Conservation (phyloP, 352 stramenopile genomes). For the Globisporangium irregulare region DNA sequence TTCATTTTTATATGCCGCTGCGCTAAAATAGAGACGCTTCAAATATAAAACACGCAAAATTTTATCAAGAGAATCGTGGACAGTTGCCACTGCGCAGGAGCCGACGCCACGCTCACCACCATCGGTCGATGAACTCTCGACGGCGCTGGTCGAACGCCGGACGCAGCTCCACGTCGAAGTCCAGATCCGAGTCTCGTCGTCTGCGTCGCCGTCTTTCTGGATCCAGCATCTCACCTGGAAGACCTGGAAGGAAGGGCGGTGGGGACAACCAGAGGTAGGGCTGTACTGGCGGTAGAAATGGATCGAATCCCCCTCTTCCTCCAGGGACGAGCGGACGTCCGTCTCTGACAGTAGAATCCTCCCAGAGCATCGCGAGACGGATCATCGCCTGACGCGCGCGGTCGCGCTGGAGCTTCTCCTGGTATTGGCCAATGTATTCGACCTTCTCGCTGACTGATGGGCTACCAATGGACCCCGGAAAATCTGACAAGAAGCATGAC, state of each 20-base stretch:
- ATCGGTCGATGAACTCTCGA: not conserved
- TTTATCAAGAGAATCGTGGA: not conserved
- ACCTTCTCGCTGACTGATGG: not conserved
- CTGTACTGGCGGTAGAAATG: not conserved
- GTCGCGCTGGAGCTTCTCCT: not conserved
- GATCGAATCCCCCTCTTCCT: not conserved
- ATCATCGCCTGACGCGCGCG: constrained; percentile 1
- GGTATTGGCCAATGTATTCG: not conserved
- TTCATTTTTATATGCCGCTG: not conserved
- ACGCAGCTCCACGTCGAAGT: constrained; percentile 5
- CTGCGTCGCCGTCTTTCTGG: not conserved
- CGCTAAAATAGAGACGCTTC: not conserved
- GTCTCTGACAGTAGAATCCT: not conserved
- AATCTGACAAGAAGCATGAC: not conserved
- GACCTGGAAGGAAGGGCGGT: not conserved
- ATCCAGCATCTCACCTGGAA: not conserved
- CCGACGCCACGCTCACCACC: not conserved
- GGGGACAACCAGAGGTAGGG: constrained; percentile 1
- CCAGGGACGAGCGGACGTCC: not conserved
- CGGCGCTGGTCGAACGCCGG: constrained; percentile 3
- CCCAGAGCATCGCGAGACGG: constrained; percentile 1
- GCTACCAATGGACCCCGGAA: not conserved
- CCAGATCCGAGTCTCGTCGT: not conserved
- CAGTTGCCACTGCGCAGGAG: not conserved
- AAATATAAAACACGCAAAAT: not conserved